Conservation (phyloP, 805 yeast species). For the Candida sphagnicola region DNA sequence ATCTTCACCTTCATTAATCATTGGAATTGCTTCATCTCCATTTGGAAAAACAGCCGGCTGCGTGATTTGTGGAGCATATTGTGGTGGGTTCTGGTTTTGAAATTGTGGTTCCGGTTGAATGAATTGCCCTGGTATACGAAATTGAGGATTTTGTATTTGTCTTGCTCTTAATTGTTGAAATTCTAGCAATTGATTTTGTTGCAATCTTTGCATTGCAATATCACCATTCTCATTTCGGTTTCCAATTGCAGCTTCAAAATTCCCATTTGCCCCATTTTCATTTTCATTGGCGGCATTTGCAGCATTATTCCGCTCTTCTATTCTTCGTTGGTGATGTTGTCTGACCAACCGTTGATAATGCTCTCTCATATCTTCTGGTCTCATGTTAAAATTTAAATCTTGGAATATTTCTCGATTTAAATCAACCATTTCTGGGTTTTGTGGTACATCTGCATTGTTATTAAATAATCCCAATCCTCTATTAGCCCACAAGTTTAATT, state of each 20-base stretch:
- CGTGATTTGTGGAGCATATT: constrained; percentile 37
- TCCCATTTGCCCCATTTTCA: not conserved
- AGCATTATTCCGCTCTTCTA: constrained; percentile 3
- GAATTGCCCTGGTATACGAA: constrained; percentile 1
- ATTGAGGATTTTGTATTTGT: not conserved
- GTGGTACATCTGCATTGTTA: constrained; percentile 1
- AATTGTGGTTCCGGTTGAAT: constrained; percentile 1
- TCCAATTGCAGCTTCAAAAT: not conserved
- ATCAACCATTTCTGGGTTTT: constrained; percentile 20
- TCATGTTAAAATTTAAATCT: constrained; percentile 25
- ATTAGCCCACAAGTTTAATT: constrained; percentile 20
- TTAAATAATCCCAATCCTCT: constrained; percentile 4
- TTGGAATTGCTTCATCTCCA: constrained; percentile 19
- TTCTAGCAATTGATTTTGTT: not conserved
- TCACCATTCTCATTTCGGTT: not conserved
- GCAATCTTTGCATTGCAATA: not conserved
- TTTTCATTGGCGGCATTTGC: not conserved
- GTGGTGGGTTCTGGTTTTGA: constrained; percentile 15
- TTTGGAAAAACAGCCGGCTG: constrained; percentile 40
- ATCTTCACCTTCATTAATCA: constrained; percentile 23
- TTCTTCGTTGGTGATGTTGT: constrained; percentile 23
- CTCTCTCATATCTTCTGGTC: constrained; percentile 31
- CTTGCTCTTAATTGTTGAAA: not conserved
- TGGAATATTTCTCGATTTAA: constrained; percentile 28
- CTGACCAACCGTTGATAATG: constrained; percentile 26